These are phyloP conservation scores for Carex parvula DNA, from an alignment of 176 grass and related monocot species.

Conservation along the genomic window DNA sequence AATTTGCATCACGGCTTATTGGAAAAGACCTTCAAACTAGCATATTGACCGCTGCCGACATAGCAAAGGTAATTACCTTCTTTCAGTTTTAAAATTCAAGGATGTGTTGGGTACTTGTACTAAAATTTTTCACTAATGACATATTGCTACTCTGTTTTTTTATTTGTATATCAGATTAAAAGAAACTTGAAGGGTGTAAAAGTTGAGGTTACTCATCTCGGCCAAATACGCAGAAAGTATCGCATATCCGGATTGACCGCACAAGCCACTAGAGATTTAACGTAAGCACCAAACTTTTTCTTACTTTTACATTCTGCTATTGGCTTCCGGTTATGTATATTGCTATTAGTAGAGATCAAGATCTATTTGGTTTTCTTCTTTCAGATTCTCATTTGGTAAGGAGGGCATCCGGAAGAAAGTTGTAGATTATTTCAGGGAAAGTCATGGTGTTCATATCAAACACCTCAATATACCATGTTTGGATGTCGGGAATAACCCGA, in stretches of 20 bases:
- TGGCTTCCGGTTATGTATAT: not conserved
- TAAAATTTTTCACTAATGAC: not conserved
- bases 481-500: conserved; percentile 48
- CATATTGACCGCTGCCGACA: conserved; percentile 17
- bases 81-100: not conserved
- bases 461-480: conserved; percentile 53
- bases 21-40: not conserved
- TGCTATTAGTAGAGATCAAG: not conserved
- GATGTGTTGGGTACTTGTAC: not conserved
- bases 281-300: conserved; percentile 16
- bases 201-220: conserved; percentile 54
- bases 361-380: not conserved
- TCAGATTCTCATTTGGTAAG: not conserved
- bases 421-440: conserved; percentile 52
- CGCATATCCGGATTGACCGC: conserved; percentile 32
- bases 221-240: conserved; percentile 28
- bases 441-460: conserved; percentile 13
- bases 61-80: conserved; percentile 29
- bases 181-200: conserved; percentile 46
- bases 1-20: conserved; percentile 38
- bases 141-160: not conserved
- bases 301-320: not conserved
- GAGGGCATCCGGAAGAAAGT: conserved; percentile 8
- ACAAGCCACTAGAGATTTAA: conserved; percentile 10
- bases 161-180: conserved; percentile 39